Base-by-base conservation (phyloP, 306 rosid species). In the Corylus americana region DNA sequence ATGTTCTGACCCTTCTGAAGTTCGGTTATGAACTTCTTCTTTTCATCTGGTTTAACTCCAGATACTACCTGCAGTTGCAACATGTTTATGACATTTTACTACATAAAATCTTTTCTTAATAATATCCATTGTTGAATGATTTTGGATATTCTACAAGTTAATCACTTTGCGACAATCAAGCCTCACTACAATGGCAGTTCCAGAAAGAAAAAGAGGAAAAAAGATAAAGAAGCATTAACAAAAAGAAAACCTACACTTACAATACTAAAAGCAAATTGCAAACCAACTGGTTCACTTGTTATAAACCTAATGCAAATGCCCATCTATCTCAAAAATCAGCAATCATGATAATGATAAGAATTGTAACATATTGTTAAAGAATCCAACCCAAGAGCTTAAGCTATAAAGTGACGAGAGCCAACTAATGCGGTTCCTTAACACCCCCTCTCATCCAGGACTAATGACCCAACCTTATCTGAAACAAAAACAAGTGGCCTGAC, bases 21-120 rank as follows among this genome's bases (percentile, higher is more conserved):
- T 68, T 82, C 80, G 55, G 85, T 88, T 78, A 92, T 86, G 83
- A 92, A 94, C 51, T 85, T 86, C 86, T 88, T 88, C 85, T 94
- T 94, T 82, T 85, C 93, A 18, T 81, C 89, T 48, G 97, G 98
- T 83, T 94, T 94, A 69, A 92, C 97, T 82, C 87, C 95, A 79
- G 92, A 92, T 27, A 87, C 79, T 74, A 94, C 98, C 98, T 94
- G 86, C 62, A 84, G 77, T 66, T 49, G 71, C 55, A 85, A 78
- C 54, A 75, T 37, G 45, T 42, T 16, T 27, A 25, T 14, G 37
- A 76, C 58, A 50, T 18, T 35, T 39, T 51, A 62, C 76, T 11
- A 61, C 18, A 58, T 13, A 73, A 50, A 70, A 39, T 49, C 14
- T 44, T 72, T 11, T 62, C 7, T 59, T 55, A 53, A 70, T 49